phyloP scores from a whole-genome alignment of 768 basidiomycete species.

The Paxillus ammoniavirescens region DNA sequence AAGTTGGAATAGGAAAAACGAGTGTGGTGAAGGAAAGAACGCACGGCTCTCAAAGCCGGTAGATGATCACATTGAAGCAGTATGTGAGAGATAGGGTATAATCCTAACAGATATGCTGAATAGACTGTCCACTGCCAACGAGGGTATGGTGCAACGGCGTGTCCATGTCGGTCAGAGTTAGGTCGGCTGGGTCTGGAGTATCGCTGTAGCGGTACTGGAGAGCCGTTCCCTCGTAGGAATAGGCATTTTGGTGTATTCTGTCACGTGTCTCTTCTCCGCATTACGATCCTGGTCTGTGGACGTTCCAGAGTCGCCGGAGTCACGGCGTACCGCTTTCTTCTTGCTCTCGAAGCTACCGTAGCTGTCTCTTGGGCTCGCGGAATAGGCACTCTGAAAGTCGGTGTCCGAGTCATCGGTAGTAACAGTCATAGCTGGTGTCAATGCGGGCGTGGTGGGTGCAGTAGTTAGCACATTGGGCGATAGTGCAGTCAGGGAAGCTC shows the following conservation, averaged over 20 bases:
- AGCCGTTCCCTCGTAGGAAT: conserved; percentile 48
- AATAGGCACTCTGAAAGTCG: conserved; percentile 87
- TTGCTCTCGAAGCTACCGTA: conserved; percentile 46
- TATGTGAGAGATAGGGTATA: conserved; percentile 28
- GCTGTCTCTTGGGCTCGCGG: conserved; percentile 68
- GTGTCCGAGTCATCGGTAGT: conserved; percentile 77
- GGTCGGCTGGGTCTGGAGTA: conserved; percentile 39
- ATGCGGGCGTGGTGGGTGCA: conserved; percentile 35
- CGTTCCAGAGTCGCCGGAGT: conserved; percentile 31
- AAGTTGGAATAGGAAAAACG: conserved; percentile 20
- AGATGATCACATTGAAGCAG: conserved; percentile 14
- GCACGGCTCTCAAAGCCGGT: conserved; percentile 8
- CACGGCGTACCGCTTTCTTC: conserved; percentile 18
- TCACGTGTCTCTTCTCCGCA: conserved; percentile 27
- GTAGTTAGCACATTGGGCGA: conserved; percentile 22
- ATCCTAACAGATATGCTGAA: conserved; percentile 20
- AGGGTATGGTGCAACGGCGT: conserved; percentile 19
- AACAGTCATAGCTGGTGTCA: conserved; percentile 33
- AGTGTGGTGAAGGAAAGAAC: conserved; percentile 15
- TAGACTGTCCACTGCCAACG: conserved; percentile 14
- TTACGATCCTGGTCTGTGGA: conserved; percentile 26
- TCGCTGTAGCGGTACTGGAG: conserved; percentile 53
- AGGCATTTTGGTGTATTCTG: conserved; percentile 35
- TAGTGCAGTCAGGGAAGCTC: conserved; percentile 26
- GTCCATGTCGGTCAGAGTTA: conserved; percentile 37